These are phyloP conservation scores for Yamadazyma triangularis DNA, from an alignment of 1,139 yeast genomes.

Conservation along the genomic window DNA sequence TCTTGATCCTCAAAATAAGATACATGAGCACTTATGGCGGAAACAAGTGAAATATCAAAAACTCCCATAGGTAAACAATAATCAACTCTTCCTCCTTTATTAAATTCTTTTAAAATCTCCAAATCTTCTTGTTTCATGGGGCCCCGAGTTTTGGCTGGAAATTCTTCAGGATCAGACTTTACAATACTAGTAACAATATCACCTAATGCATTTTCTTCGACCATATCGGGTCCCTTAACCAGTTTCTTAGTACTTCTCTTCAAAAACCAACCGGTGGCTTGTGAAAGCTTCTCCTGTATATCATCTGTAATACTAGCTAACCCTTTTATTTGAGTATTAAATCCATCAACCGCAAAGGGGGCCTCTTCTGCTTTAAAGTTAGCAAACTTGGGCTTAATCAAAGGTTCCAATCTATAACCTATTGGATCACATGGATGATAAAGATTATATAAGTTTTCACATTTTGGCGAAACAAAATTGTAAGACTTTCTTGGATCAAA, in stretches of 20 bases:
- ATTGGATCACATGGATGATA: slow-evolving; percentile 90
- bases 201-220: slow-evolving; percentile 39
- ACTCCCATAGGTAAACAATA: slow-evolving; percentile 76
- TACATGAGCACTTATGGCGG: slow-evolving; percentile 83
- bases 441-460: slow-evolving; percentile 63
- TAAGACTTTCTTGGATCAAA: slow-evolving; percentile 14
- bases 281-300: slow-evolving; percentile 39
- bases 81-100: slow-evolving; percentile 75
- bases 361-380: slow-evolving; percentile 56
- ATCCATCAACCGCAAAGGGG: slow-evolving; percentile 50
- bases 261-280: slow-evolving; percentile 46
- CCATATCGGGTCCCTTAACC: slow-evolving; percentile 6
- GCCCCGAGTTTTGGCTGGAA: slow-evolving; percentile 8
- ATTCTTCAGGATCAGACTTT: slow-evolving; percentile 17
- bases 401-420: slow-evolving; percentile 82
- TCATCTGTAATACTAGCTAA: slow-evolving; percentile 40
- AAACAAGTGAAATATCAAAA: slow-evolving; percentile 71
- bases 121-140: slow-evolving; percentile 23
- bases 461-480: slow-evolving; percentile 41
- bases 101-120: slow-evolving; percentile 39
- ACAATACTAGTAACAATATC: slow-evolving; percentile 37
- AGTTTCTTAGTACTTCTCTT: slow-evolving; percentile 11
- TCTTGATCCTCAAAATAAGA: slow-evolving; percentile 86
- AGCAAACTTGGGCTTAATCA: slow-evolving; percentile 54
- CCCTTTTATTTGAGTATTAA: slow-evolving; percentile 40